A percentile compares a stretch with the other conserved stretches of the same genome.
phyloP scores from a whole-genome alignment of 371 early-diverging fungal genomes.

The Apophysomyces variabilis region DNA sequence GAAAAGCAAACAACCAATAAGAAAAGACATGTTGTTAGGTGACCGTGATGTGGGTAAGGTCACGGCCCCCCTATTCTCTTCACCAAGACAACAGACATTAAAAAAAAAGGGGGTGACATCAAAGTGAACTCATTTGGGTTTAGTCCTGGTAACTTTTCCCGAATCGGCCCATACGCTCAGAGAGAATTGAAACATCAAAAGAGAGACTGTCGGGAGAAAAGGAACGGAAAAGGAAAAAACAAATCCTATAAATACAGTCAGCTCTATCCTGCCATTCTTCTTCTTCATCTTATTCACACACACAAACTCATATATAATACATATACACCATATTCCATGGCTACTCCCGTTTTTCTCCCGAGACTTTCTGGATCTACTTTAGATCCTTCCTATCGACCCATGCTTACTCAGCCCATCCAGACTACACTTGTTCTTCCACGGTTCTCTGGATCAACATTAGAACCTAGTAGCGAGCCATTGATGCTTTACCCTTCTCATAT shows the following conservation, averaged over 20 bases:
- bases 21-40: not conserved
- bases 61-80: not conserved
- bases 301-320: not conserved
- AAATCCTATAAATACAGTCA: constrained; percentile 7
- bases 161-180: constrained; percentile 6
- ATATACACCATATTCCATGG: not conserved
- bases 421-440: constrained; percentile 18
- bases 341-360: not conserved
- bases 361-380: constrained; percentile 7
- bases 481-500: constrained; percentile 24
- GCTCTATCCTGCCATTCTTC: not conserved
- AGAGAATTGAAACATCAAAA: constrained; percentile 5
- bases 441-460: constrained; percentile 31
- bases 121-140: constrained; percentile 3
- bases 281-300: constrained; percentile 1
- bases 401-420: not conserved
- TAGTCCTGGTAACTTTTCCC: not conserved
- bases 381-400: not conserved
- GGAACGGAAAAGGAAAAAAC: not conserved
- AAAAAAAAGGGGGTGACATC: not conserved
- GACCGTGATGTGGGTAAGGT: constrained; percentile 4
- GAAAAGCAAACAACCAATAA: not conserved
- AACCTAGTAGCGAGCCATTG: constrained; percentile 26
- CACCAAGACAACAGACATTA: constrained; percentile 1
- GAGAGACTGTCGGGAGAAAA: constrained; percentile 8